Evolutionary conservation across 1,284 basidiomycete genomes (phyloP).

Genomic region (Pisolithus thermaeus): DNA sequence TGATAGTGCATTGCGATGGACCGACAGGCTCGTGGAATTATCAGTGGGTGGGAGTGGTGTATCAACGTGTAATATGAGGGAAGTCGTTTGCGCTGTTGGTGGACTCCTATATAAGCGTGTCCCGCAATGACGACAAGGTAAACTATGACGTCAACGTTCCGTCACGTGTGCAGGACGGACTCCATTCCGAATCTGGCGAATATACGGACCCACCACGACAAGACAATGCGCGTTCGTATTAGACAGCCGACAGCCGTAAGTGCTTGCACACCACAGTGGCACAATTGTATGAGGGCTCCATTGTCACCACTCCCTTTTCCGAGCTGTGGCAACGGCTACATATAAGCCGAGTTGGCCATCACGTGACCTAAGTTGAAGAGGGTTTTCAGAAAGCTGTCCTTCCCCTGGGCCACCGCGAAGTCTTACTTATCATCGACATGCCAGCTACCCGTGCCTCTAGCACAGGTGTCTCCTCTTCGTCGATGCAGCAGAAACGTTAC

Average conservation of each 20-base stretch:
- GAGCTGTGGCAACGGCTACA: no score
- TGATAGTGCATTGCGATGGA: conserved; percentile 14
- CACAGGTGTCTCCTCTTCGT: conserved; percentile 4
- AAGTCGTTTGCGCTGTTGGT: not conserved
- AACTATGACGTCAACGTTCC: not conserved
- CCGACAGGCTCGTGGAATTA: not conserved
- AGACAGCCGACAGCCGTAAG: no score
- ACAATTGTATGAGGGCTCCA: no score
- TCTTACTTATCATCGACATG: conserved; percentile 10
- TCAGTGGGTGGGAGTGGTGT: not conserved
- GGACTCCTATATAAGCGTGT: no score
- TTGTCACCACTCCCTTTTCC: no score
- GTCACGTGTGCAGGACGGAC: not conserved
- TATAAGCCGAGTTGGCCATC: no score
- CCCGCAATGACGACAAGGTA: no score
- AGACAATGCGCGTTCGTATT: no score
- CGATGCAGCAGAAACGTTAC: conserved; percentile 2
- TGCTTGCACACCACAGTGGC: no score
- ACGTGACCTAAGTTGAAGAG: no score
- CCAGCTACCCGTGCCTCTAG: conserved; percentile 27
- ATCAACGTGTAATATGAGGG: not conserved
- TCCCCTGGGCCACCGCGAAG: no score
- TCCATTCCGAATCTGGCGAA: not conserved
- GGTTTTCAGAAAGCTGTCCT: no score
- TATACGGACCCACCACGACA: not conserved